Evolutionary conservation across 768 basidiomycete species (phyloP), one percentile per base, ranked within the genome.

Genomic region (Lactarius vividus): DNA sequence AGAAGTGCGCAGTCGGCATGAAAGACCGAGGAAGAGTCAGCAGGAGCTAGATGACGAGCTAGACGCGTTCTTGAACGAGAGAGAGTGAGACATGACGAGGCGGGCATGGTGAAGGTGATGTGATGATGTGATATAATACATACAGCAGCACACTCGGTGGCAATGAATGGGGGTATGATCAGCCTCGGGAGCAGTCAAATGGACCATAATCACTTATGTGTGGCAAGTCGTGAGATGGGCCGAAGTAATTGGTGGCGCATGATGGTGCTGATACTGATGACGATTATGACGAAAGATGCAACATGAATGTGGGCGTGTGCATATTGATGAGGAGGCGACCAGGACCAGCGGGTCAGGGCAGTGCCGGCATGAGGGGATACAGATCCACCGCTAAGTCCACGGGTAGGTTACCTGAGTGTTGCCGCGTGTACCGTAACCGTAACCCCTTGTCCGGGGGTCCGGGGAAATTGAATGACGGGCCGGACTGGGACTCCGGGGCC

Each of bases 21-120:
- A n/a, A 31, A 79, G 79, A 64, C 78, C 81, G 28, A 81, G 74
- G 64, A 86, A 85, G 75, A 89, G 85, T 0, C 86, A 87, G 73
- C 84, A 89, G 75, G 90, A 94, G 70, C 79, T 94, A 42, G 92
- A 94, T 68, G 90, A 88, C 57, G 92, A 94, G 72, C 78, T 94
- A 56, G 92, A 94, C 37, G 87, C 88, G 18, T 93, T 93, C 75
- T 74, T 91, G 69, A 85, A 84, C 31, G 80, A 81, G 28, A 60
- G 67, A 61, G 66, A 63, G 18, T 67, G 26, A 66, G 60, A 39
- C 37, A 49, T 6, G 40, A 40, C 10, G 46, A 23, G 33, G 23
- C n/a, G 20, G 23, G 55, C 42, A 28, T 13, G 18, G 23, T 35
- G 42, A 16, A 23, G 33, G 20, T 55, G 44, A 55, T 61, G 59